A percentile compares a stretch with the other conserved stretches of the same genome.
phyloP scores from a whole-genome alignment of 2,329 filamentous ascomycete genomes.

The Orbilia blumenaviensis region DNA sequence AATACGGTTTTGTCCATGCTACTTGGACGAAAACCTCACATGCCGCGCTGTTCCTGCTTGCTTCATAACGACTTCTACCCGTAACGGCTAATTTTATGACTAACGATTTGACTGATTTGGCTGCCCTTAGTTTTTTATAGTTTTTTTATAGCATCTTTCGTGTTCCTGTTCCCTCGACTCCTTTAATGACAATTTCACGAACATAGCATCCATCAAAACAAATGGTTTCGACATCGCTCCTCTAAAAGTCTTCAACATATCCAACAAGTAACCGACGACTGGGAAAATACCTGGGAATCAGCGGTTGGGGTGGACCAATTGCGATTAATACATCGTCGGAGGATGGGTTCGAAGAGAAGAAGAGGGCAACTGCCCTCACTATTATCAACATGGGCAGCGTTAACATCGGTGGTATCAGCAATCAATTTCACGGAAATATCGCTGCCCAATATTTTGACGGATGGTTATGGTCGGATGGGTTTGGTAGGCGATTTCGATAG shows the following conservation, averaged over 20 bases:
- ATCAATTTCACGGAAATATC: constrained; percentile 46
- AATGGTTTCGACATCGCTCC: constrained; percentile 37
- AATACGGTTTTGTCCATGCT: constrained; percentile 26
- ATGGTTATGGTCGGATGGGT: constrained; percentile 46
- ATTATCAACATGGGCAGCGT: constrained; percentile 47
- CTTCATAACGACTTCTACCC: neutral
- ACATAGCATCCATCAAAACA: constrained; percentile 27
- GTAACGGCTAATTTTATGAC: constrained; percentile 32
- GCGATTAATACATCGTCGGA: constrained; percentile 14
- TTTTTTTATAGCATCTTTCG: constrained; percentile 22
- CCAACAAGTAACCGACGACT: constrained; percentile 5
- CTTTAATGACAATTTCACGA: constrained; percentile 49
- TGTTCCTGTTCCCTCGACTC: neutral
- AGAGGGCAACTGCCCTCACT: constrained; percentile 41
- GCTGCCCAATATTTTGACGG: constrained; percentile 32
- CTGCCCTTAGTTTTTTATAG: constrained; percentile 20
- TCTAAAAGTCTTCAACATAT: constrained; percentile 14
- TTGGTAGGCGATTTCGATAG: constrained; percentile 80
- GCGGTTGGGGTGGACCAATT: constrained; percentile 37
- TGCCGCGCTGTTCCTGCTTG: neutral
- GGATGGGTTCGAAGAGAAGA: constrained; percentile 47
- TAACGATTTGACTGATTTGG: constrained; percentile 37
- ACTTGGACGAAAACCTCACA: constrained; percentile 19
- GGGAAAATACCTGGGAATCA: neutral
- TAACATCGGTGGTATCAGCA: constrained; percentile 37